phyloP scores from a whole-genome alignment of 306 rosid species.

The Datisca glomerata region DNA sequence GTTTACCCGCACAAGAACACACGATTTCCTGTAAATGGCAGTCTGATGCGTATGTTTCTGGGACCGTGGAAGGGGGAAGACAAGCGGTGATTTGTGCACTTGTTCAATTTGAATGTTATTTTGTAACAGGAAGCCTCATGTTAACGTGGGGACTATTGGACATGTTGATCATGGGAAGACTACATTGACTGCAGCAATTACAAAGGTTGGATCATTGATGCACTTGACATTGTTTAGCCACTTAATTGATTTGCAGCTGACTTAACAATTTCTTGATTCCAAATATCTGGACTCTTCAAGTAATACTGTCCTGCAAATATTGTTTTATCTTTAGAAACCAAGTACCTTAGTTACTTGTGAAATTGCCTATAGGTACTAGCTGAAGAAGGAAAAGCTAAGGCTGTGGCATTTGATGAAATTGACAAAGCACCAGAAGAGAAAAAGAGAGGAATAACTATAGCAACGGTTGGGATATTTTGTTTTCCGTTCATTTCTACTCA shows the following conservation, averaged over 20 bases:
- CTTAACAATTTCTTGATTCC: neutral
- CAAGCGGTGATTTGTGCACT: neutral
- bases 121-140: conserved; percentile 74
- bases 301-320: neutral
- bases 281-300: neutral
- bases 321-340: neutral
- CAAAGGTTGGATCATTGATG: conserved; percentile 49
- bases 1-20: no score
- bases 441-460: conserved; percentile 91
- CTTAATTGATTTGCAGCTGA: neutral
- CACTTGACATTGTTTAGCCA: neutral
- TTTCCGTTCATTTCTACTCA: neutral
- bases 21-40: no score
- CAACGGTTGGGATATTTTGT: conserved; percentile 47
- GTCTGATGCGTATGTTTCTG: neutral
- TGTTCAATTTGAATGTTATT: conserved; percentile 5
- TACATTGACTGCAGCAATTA: conserved; percentile 92
- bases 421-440: conserved; percentile 98
- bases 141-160: conserved; percentile 89
- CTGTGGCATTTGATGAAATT: conserved; percentile 79
- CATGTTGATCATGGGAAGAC: conserved; percentile 98
- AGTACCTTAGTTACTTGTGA: conserved; percentile 3
- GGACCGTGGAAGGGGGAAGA: neutral
- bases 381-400: conserved; percentile 93
- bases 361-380: conserved; percentile 45